Conservation (phyloP, 345 rosid genomes). For the Psidium friedrichsthalianum region DNA sequence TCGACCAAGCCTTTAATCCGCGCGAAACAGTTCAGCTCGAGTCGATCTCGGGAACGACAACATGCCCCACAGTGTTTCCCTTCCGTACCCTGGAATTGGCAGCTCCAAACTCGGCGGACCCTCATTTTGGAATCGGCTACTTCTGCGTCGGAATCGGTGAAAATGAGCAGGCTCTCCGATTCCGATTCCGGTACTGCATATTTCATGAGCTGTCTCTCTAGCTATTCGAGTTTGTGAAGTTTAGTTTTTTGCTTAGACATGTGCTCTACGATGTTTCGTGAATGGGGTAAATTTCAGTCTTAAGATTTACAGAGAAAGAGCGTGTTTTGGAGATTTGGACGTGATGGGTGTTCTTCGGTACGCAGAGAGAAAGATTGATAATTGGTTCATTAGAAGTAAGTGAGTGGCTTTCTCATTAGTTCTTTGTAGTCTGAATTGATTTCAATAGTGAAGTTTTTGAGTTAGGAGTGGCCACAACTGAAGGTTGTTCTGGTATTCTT, state of each 20-base stretch:
- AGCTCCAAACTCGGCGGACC: conserved; percentile 33
- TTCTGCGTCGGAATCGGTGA: conserved; percentile 47
- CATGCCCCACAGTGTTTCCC: neutral
- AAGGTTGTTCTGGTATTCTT: neutral
- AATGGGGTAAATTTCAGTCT: neutral
- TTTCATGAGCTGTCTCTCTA: neutral
- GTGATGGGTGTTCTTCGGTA: neutral
- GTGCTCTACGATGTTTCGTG: neutral
- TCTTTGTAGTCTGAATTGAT: neutral
- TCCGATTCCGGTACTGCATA: conserved; percentile 48
- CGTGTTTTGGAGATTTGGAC: neutral
- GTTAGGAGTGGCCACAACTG: neutral
- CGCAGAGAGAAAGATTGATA: neutral
- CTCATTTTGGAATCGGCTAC: conserved; percentile 55
- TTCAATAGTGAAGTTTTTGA: neutral
- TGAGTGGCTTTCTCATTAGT: neutral
- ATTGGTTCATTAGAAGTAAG: neutral
- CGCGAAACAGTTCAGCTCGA: neutral
- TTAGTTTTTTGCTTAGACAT: neutral
- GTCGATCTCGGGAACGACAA: neutral
- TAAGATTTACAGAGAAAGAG: neutral
- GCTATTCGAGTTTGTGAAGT: neutral
- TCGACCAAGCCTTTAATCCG: neutral
- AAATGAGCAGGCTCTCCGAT: conserved; percentile 42
- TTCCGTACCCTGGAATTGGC: conserved; percentile 1